Evolutionary conservation across 306 rosid genomes (phyloP).

Genomic region (Albizia julibrissin): DNA sequence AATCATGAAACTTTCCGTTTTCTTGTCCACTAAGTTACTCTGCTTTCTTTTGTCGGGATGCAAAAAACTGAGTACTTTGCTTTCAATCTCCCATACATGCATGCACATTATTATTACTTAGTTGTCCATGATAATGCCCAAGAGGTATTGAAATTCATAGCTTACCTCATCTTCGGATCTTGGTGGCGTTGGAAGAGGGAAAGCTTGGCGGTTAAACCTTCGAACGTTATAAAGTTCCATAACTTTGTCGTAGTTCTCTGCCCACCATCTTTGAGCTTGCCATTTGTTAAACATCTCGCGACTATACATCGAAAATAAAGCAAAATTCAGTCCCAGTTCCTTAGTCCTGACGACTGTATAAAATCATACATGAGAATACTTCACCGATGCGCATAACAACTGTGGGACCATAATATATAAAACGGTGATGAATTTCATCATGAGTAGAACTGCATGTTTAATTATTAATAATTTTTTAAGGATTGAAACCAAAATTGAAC

Average conservation of each 20-base stretch:
- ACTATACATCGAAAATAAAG: conserved; percentile 39
- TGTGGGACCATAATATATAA: background rate
- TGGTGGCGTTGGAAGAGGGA: conserved; percentile 60
- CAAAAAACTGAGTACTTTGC: background rate
- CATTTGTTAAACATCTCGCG: conserved; percentile 59
- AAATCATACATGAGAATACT: conserved; percentile 18
- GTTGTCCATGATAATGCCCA: background rate
- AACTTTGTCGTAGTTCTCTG: conserved; percentile 57
- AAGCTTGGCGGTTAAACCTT: conserved; percentile 52
- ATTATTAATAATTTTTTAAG: background rate
- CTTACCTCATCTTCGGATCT: conserved; percentile 63
- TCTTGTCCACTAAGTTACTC: background rate
- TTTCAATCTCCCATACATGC: background rate
- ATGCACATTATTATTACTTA: background rate
- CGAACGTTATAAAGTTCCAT: conserved; percentile 65
- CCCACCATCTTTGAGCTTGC: conserved; percentile 69
- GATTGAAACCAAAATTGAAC: background rate
- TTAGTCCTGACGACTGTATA: background rate
- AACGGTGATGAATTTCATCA: conserved; percentile 8
- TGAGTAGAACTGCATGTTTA: background rate
- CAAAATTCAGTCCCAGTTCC: conserved; percentile 24
- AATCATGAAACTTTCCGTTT: background rate
- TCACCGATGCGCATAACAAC: conserved; percentile 3
- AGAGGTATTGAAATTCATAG: conserved; percentile 14
- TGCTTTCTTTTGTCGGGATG: background rate